Conservation (phyloP, 1,284 basidiomycete genomes). For the Tilletiaria anomala region DNA sequence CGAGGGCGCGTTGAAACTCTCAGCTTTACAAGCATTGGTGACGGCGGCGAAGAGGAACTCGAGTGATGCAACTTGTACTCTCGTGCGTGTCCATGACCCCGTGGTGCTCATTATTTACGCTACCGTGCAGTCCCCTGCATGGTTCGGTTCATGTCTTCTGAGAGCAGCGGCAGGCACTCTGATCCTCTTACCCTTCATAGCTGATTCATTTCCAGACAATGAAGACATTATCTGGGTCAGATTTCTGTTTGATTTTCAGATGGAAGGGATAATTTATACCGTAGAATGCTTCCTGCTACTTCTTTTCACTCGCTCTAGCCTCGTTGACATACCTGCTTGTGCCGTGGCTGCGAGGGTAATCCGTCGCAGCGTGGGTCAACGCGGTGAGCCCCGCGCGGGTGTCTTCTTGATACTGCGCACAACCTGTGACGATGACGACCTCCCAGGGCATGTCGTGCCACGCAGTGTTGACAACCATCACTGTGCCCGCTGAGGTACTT, state of each 20-base stretch:
- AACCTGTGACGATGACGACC: constrained; percentile 1
- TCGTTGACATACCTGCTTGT: constrained; percentile 6
- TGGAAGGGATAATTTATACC: constrained; percentile 5
- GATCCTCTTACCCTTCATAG: constrained; percentile 4
- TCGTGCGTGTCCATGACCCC: too few species aligned
- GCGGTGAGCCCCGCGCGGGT: constrained; percentile 2
- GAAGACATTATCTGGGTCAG: constrained; percentile 7
- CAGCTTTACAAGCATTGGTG: constrained; percentile 23
- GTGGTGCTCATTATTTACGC: too few species aligned
- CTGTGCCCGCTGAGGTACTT: too few species aligned
- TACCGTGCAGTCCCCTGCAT: too few species aligned
- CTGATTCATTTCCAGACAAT: constrained; percentile 9
- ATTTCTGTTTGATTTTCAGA: constrained; percentile 7
- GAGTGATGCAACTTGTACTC: constrained; percentile 7
- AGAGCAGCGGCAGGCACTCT: constrained; percentile 4
- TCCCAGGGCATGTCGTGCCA: constrained; percentile 6
- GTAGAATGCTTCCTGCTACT: constrained; percentile 9
- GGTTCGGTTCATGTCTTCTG: too few species aligned
- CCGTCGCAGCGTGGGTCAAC: constrained; percentile 2
- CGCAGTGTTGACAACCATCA: constrained; percentile 6
- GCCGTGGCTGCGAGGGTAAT: constrained; percentile 5
- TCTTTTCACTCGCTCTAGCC: constrained; percentile 1
- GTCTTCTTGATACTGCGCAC: constrained; percentile 2
- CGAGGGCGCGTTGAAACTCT: constrained; percentile 54
- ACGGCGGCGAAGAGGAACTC: constrained; percentile 24